Conservation (phyloP, 2,329 filamentous ascomycete genomes). For the Chaetoscypha palmicola region DNA sequence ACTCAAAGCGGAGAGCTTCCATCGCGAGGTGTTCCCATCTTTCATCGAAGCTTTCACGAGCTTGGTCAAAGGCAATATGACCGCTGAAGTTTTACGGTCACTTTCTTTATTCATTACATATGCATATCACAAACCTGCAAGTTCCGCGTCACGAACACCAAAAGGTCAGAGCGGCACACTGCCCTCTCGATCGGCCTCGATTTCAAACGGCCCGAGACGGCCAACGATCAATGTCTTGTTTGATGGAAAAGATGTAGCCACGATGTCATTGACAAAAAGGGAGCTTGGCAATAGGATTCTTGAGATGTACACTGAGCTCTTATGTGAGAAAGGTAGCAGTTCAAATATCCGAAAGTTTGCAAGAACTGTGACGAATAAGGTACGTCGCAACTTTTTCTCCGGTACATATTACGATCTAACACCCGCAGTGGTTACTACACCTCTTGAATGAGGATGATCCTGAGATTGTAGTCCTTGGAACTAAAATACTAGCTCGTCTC, state of each 20-base stretch:
- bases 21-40: constrained; percentile 61
- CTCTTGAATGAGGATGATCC: constrained; percentile 81
- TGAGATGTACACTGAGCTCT: constrained; percentile 66
- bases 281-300: constrained; percentile 70
- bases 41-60: constrained; percentile 75
- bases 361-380: constrained; percentile 90
- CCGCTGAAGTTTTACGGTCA: constrained; percentile 76
- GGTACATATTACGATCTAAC: constrained; percentile 27
- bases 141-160: constrained; percentile 43
- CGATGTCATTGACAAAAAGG: constrained; percentile 49
- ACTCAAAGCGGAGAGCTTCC: constrained; percentile 76
- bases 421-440: constrained; percentile 75
- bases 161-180: constrained; percentile 40
- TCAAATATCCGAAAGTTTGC: constrained; percentile 79
- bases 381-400: constrained; percentile 35
- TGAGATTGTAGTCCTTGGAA: constrained; percentile 72
- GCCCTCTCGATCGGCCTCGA: constrained; percentile 31
- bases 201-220: constrained; percentile 23
- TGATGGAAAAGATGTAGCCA: constrained; percentile 29
- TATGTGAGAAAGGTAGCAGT: constrained; percentile 66
- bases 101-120: constrained; percentile 91
- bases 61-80: constrained; percentile 73
- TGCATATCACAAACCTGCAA: constrained; percentile 60
- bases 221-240: constrained; percentile 25
- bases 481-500: constrained; percentile 76